These are phyloP conservation scores for Solanum appendiculatum DNA, from an alignment of 257 asterid species.

Conservation along the genomic window DNA sequence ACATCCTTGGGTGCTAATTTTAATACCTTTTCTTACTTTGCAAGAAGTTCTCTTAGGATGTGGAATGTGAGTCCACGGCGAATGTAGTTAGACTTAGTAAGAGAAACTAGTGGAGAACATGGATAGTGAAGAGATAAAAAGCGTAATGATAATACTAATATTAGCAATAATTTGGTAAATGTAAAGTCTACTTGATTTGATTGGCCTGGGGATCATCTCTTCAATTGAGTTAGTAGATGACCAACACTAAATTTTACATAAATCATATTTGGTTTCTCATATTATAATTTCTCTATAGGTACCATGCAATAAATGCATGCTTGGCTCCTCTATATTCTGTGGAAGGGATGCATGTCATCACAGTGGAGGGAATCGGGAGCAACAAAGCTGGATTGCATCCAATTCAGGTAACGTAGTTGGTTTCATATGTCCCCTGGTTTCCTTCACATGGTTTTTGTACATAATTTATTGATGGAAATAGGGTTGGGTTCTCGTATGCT, in stretches of 20 bases:
- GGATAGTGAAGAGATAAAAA: not conserved
- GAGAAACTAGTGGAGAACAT: not conserved
- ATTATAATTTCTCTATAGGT: constrained; percentile 35
- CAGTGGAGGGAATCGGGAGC: constrained; percentile 90
- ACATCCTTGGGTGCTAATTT: not conserved
- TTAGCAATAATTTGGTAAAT: not conserved
- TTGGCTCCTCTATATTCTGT: constrained; percentile 94
- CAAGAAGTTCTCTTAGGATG: not conserved
- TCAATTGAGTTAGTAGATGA: not conserved
- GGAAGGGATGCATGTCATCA: constrained; percentile 96
- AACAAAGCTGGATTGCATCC: constrained; percentile 79
- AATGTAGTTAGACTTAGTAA: not conserved
- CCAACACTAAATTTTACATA: not conserved
- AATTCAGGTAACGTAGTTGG: constrained; percentile 46
- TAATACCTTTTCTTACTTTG: not conserved
- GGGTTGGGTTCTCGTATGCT: not conserved
- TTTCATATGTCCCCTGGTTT: not conserved
- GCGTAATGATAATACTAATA: not conserved
- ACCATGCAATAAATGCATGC: constrained; percentile 83
- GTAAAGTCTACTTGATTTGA: not conserved
- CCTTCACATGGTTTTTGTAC: not conserved
- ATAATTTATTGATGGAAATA: not conserved
- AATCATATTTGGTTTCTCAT: not conserved
- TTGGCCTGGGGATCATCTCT: not conserved
- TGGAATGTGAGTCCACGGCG: not conserved